Evolutionary conservation across 164 flowering plant genomes (phyloP).

Genomic region (Cinnamomum micranthum): DNA sequence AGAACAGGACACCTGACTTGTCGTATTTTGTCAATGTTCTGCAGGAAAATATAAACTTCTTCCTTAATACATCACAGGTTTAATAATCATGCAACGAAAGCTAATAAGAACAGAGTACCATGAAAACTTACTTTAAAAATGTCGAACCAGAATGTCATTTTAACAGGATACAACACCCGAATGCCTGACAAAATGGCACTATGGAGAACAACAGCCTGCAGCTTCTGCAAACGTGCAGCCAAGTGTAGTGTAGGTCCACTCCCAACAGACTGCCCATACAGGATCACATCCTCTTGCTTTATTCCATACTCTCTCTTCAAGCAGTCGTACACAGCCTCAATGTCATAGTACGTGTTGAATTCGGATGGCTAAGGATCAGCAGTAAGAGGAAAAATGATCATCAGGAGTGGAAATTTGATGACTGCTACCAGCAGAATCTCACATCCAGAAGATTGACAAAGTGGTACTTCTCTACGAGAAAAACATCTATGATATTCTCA

Average conservation of each 20-base stretch:
- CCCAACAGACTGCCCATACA: slow-evolving; percentile 95
- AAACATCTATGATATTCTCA: not conserved
- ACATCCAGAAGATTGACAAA: not conserved
- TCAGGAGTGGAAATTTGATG: not conserved
- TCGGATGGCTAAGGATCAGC: slow-evolving; percentile 61
- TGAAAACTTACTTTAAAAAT: slow-evolving; percentile 67
- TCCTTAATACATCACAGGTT: slow-evolving; percentile 11
- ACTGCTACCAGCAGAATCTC: not conserved
- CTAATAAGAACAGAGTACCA: not conserved
- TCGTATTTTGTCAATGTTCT: slow-evolving; percentile 95
- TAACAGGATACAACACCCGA: slow-evolving; percentile 80
- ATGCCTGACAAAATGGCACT: slow-evolving; percentile 95
- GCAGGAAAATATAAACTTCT: slow-evolving; percentile 22
- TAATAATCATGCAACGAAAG: not conserved
- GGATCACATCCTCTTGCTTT: slow-evolving; percentile 75
- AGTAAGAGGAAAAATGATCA: slow-evolving; percentile 6
- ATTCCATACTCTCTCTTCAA: slow-evolving; percentile 71
- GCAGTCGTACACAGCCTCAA: slow-evolving; percentile 86
- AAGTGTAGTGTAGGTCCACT: slow-evolving; percentile 92
- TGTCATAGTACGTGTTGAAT: slow-evolving; percentile 86
- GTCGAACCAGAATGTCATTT: slow-evolving; percentile 95
- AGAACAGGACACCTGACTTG: slow-evolving; percentile 75
- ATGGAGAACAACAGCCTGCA: slow-evolving; percentile 84
- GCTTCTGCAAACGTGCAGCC: slow-evolving; percentile 55
- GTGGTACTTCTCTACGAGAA: not conserved